These are phyloP conservation scores for Trichocladium uniseriatum DNA, from an alignment of 495 filamentous ascomycete genomes.

Conservation along the genomic window DNA sequence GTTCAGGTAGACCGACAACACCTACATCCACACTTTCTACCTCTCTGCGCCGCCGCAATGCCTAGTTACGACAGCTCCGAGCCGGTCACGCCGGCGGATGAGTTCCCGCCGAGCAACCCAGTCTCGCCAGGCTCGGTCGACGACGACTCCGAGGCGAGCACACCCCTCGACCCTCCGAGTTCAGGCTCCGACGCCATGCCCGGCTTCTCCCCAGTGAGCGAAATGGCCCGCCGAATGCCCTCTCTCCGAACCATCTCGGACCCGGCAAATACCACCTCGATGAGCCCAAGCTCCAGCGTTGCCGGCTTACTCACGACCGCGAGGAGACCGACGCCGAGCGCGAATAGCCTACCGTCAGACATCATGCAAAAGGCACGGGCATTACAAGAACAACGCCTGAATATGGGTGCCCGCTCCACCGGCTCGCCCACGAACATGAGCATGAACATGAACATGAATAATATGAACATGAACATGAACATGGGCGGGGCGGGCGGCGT, in stretches of 20 bases:
- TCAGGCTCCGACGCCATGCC: conserved; percentile 23
- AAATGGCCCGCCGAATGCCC: conserved; percentile 38
- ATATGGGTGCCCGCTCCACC: conserved; percentile 11
- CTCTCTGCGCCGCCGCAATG: conserved; percentile 20
- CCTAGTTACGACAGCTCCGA: conserved; percentile 22
- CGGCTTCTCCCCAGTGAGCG: conserved; percentile 12
- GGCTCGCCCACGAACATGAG: conserved; percentile 8
- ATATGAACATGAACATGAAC: conserved; percentile 10
- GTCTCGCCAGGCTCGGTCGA: conserved; percentile 33
- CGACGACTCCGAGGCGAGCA: conserved; percentile 38
- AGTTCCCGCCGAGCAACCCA: conserved; percentile 29
- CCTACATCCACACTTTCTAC: not conserved
- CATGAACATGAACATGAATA: conserved; percentile 10
- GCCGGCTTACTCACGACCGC: conserved; percentile 68
- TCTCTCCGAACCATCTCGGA: conserved; percentile 50
- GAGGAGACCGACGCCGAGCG: conserved; percentile 28
- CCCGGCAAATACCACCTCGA: conserved; percentile 39
- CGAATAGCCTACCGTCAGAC: conserved; percentile 59
- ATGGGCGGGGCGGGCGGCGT: not conserved
- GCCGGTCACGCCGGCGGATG: conserved; percentile 33
- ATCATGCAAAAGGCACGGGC: conserved; percentile 74
- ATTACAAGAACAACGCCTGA: conserved; percentile 29
- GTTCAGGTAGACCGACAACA: not conserved
- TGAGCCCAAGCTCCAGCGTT: conserved; percentile 69
- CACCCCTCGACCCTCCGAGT: conserved; percentile 36